phyloP scores from a whole-genome alignment of 78 protist genomes.

The Dictyostelium firmibasis region DNA sequence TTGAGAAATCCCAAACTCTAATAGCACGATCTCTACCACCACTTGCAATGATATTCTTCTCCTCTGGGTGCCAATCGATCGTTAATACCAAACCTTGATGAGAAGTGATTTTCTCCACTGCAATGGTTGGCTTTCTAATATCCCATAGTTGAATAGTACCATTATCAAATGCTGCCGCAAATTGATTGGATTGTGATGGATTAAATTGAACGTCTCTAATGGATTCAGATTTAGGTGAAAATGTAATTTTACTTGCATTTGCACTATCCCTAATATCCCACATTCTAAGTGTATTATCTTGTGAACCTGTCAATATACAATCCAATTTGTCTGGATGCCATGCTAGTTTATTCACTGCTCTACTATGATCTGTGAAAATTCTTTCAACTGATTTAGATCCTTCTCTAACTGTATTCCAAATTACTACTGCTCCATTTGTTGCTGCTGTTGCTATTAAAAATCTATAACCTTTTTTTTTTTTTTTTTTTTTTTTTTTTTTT shows the following conservation, averaged over 20 bases:
- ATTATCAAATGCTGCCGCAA: constrained; percentile 88
- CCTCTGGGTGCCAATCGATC: constrained; percentile 88
- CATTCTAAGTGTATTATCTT: constrained; percentile 54
- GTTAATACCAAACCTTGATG: constrained; percentile 83
- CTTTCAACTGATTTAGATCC: constrained; percentile 58
- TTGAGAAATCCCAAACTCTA: constrained; percentile 66
- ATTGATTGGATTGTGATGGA: constrained; percentile 39
- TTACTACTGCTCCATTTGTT: constrained; percentile 85
- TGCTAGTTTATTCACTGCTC: constrained; percentile 79
- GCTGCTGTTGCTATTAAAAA: constrained; percentile 87
- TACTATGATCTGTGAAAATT: constrained; percentile 59
- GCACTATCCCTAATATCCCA: constrained; percentile 74
- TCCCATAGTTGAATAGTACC: constrained; percentile 88
- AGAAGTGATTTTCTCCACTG: constrained; percentile 56
- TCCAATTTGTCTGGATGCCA: constrained; percentile 55
- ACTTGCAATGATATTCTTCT: constrained; percentile 63
- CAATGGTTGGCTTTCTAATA: constrained; percentile 55
- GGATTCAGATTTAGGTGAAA: constrained; percentile 58
- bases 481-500: not conserved
- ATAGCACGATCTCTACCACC: constrained; percentile 84
- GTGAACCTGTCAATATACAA: constrained; percentile 77
- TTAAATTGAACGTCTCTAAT: constrained; percentile 86
- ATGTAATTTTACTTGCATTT: constrained; percentile 44
- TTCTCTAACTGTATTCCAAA: constrained; percentile 79
- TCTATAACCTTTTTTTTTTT: constrained; percentile 47